Evolutionary conservation across 495 filamentous ascomycete genomes (phyloP).

Genomic region (Thermothielavioides terrestris): DNA sequence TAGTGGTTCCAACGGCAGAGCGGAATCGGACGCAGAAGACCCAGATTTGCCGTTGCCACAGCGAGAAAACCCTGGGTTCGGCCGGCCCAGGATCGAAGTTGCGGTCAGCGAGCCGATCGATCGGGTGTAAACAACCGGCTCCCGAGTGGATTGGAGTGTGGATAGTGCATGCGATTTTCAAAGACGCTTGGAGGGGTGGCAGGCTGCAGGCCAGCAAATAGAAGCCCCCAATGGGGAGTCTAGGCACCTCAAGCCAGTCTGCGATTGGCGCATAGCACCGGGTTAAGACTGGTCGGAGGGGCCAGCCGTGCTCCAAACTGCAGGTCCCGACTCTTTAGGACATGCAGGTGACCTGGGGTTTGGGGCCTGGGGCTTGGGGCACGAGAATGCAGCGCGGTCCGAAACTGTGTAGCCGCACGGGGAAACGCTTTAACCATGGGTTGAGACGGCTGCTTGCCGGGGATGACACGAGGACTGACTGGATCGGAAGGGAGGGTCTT

Average conservation of each 20-base stretch:
- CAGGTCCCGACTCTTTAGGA: conserved; percentile 6
- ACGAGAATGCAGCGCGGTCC: not conserved
- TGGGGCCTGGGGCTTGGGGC: too few species aligned
- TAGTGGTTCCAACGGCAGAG: not conserved
- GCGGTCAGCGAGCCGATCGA: conserved; percentile 11
- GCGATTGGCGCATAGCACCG: conserved; percentile 10
- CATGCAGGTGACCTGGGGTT: conserved; percentile 5
- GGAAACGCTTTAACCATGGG: too few species aligned
- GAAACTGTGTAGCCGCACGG: too few species aligned
- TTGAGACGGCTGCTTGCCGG: too few species aligned
- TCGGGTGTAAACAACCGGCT: conserved; percentile 12
- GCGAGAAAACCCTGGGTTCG: not conserved
- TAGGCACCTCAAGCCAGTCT: conserved; percentile 1
- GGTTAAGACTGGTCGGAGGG: not conserved
- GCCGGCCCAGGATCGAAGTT: conserved; percentile 8
- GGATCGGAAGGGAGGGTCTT: too few species aligned
- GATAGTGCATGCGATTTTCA: not conserved
- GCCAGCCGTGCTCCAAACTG: not conserved
- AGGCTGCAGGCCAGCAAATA: conserved; percentile 12
- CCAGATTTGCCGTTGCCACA: conserved; percentile 10
- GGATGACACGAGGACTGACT: too few species aligned
- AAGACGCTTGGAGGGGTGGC: conserved; percentile 1
- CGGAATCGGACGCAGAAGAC: not conserved
- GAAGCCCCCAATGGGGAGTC: not conserved
- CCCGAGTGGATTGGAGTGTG: conserved; percentile 12